Percentiles rank a stretch among this genome's conserved stretches.
Conservation (phyloP, 768 basidiomycete genomes). For the Pholiota molesta region DNA sequence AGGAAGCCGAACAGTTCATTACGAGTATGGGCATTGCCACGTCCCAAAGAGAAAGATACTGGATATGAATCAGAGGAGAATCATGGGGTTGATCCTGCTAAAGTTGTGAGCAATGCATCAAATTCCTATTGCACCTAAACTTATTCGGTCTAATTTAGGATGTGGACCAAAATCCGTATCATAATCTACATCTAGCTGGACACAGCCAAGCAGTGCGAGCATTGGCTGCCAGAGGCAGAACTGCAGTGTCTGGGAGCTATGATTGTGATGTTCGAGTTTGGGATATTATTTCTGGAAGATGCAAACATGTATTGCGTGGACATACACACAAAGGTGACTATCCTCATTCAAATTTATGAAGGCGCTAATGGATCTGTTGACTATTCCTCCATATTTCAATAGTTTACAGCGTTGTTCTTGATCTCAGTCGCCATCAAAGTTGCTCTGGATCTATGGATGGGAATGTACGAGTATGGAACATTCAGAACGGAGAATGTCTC, state of each 20-base stretch:
- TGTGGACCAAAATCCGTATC: constrained; percentile 81
- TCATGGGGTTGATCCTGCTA: constrained; percentile 54
- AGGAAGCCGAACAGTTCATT: constrained; percentile 73
- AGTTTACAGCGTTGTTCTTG: constrained; percentile 97
- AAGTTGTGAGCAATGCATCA: constrained; percentile 32
- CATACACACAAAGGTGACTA: constrained; percentile 87
- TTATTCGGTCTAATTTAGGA: constrained; percentile 37
- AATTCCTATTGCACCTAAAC: neutral
- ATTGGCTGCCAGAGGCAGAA: constrained; percentile 87
- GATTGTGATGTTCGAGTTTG: constrained; percentile 95
- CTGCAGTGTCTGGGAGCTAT: constrained; percentile 95
- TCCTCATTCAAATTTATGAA: constrained; percentile 8
- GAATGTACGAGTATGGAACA: constrained; percentile 93
- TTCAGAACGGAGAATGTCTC: constrained; percentile 78
- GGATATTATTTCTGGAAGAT: constrained; percentile 86
- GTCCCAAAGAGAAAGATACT: constrained; percentile 31
- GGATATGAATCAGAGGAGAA: constrained; percentile 23
- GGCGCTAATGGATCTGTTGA: neutral
- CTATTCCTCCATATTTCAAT: neutral
- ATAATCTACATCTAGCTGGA: constrained; percentile 80
- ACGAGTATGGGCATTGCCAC: constrained; percentile 58
- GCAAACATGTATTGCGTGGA: constrained; percentile 79
- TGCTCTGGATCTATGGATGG: constrained; percentile 99
- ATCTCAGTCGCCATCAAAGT: constrained; percentile 82
- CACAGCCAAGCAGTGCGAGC: constrained; percentile 93